These are phyloP conservation scores for Phytopythium kandeliae DNA, from an alignment of 352 stramenopile species.

Conservation along the genomic window DNA sequence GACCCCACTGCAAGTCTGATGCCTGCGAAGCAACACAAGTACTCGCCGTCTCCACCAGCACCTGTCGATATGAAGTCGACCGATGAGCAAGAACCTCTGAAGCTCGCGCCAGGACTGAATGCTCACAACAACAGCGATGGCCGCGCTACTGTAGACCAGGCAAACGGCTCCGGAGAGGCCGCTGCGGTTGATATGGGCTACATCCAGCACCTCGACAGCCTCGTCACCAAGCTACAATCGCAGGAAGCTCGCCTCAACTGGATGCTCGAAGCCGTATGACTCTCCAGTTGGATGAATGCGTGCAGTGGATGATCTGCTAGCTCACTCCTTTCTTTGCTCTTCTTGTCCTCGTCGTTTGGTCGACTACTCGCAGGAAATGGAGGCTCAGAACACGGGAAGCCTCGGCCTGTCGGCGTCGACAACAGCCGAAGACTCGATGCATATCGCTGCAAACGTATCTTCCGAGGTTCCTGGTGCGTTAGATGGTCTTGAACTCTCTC, in stretches of 20 bases:
- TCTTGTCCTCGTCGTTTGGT: no score
- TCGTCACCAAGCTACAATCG: constrained; percentile 46
- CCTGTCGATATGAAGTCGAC: background rate
- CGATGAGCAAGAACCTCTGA: background rate
- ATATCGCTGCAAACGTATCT: background rate
- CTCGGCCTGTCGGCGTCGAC: background rate
- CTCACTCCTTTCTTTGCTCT: no score
- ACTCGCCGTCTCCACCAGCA: background rate
- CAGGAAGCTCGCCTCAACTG: constrained; percentile 61
- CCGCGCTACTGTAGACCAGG: background rate
- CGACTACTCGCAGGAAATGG: constrained; percentile 70
- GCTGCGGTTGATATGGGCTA: constrained; percentile 11
- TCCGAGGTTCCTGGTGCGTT: background rate
- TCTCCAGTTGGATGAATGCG: no score
- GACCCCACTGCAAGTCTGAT: background rate
- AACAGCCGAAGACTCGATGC: background rate
- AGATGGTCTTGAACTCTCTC: no score
- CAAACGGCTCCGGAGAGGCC: no score
- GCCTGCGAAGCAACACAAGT: background rate
- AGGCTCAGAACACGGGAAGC: constrained; percentile 45
- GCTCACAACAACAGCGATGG: constrained; percentile 1
- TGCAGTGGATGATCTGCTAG: no score
- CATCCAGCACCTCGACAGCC: constrained; percentile 25
- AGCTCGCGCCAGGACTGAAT: background rate
- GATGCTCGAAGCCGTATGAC: constrained; percentile 72